Percentiles rank a stretch among this genome's conserved stretches.
Conservation (phyloP, 2,329 filamentous ascomycete species). For the Trichoderma oligosporum region DNA sequence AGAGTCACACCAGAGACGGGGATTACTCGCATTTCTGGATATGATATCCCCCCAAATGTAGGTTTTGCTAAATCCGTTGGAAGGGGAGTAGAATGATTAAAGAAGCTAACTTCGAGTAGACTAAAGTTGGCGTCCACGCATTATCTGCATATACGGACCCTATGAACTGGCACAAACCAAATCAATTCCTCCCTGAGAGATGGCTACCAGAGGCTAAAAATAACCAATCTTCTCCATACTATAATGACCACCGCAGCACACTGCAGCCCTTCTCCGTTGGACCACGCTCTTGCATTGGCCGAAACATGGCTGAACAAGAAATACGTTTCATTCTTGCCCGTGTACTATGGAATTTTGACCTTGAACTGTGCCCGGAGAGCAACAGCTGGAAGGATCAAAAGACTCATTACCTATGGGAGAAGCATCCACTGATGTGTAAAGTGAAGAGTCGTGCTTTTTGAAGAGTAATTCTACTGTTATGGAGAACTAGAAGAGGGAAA, state of each 20-base stretch:
- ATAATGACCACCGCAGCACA: conserved; percentile 36
- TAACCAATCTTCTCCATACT: background rate
- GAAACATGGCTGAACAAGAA: background rate
- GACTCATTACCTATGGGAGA: background rate
- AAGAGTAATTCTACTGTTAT: too few relatives aligned
- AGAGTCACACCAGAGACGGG: conserved; percentile 30
- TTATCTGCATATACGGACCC: background rate
- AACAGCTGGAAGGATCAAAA: background rate
- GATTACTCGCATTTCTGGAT: conserved; percentile 40
- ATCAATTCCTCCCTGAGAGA: background rate
- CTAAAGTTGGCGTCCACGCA: background rate
- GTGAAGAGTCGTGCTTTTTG: too few relatives aligned
- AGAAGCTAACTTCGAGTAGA: conserved; percentile 31
- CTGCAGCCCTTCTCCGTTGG: conserved; percentile 46
- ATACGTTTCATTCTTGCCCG: background rate
- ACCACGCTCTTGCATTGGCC: conserved; percentile 45
- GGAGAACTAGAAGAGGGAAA: too few relatives aligned
- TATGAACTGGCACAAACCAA: background rate
- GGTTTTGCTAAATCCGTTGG: background rate
- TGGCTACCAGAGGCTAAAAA: background rate
- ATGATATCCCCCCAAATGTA: background rate
- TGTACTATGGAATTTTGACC: background rate
- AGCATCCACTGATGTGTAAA: background rate
- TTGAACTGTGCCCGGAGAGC: background rate
- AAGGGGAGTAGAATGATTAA: conserved; percentile 31